These are phyloP conservation scores for Trichoderma endophyticum DNA, from an alignment of 2,329 filamentous ascomycete species.

Conservation along the genomic window DNA sequence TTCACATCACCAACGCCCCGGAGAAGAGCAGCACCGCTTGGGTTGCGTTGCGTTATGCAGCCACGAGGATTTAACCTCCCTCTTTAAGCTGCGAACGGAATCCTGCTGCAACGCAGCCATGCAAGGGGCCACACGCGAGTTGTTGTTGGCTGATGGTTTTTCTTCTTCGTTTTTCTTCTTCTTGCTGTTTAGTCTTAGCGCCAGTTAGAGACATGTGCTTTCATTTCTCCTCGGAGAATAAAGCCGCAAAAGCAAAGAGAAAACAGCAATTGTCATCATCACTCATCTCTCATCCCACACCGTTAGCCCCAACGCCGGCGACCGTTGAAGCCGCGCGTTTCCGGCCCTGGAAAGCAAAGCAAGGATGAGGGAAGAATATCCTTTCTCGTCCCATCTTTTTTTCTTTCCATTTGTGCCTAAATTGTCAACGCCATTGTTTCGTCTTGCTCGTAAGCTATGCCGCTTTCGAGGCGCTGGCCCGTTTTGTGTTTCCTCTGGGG, in stretches of 20 bases:
- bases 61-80: neutral
- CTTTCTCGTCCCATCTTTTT: neutral
- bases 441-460: neutral
- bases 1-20: neutral
- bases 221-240: conserved; percentile 4
- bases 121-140: neutral
- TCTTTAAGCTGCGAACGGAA: neutral
- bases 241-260: neutral
- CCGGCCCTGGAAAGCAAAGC: neutral
- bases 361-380: conserved; percentile 1
- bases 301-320: neutral
- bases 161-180: neutral
- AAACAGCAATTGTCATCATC: neutral
- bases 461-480: neutral
- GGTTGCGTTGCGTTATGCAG: neutral
- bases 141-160: neutral
- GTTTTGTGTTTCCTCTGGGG: neutral
- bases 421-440: conserved; percentile 3
- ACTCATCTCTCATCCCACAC: neutral
- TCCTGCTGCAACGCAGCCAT: neutral
- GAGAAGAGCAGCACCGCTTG: neutral
- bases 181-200: neutral
- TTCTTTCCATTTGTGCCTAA: conserved; percentile 1
- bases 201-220: neutral
- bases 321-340: neutral